Evolutionary conservation across 2,329 filamentous ascomycete species (phyloP).

Genomic region (Pseudocercospora eumusae): DNA sequence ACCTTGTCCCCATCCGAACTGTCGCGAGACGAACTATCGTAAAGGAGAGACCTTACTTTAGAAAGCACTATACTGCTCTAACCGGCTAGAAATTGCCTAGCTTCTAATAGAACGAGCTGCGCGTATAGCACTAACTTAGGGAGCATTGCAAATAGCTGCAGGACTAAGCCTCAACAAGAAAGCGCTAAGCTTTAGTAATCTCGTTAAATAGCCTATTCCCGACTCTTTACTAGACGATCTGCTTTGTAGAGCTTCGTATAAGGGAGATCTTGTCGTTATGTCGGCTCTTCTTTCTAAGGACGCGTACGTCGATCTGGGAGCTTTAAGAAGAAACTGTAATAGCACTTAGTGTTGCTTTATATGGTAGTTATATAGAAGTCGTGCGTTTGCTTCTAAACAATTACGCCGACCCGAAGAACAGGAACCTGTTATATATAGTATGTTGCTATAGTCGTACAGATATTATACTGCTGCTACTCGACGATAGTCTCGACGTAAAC

Average conservation of each 20-base stretch:
- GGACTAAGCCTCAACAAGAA: neutral
- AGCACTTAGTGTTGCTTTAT: neutral
- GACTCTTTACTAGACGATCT: neutral
- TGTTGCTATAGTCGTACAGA: too few relatives aligned
- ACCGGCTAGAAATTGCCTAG: neutral
- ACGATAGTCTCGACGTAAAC: too few relatives aligned
- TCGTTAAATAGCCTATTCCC: neutral
- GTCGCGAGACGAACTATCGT: constrained; percentile 9
- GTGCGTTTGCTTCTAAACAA: neutral
- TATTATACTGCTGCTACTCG: too few relatives aligned
- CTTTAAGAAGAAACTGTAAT: neutral
- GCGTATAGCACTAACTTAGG: neutral
- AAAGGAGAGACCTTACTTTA: neutral
- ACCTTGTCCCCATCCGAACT: constrained; percentile 15
- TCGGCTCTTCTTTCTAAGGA: neutral
- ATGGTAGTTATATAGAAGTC: neutral
- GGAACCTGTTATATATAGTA: too few relatives aligned
- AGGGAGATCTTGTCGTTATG: neutral
- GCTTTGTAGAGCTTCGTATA: neutral
- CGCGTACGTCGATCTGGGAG: neutral
- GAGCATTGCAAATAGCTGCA: neutral
- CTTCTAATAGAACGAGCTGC: neutral
- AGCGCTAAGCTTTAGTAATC: neutral
- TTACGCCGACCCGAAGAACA: too few relatives aligned
- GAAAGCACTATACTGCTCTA: neutral